Base-by-base conservation (phyloP, 176 grass and related monocot species). In the Carex scoparia region DNA sequence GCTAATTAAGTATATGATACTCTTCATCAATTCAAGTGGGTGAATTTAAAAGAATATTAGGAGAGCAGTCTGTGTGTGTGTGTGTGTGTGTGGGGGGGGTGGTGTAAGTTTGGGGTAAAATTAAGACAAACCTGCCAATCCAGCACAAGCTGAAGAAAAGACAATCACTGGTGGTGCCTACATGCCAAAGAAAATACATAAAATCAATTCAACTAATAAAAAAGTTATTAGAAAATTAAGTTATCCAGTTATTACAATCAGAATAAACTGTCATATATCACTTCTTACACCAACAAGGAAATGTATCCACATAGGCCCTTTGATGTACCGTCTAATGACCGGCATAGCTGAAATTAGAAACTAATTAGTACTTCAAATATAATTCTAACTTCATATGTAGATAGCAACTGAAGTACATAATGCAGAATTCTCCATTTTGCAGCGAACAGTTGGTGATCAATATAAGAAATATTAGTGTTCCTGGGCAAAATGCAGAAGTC, bases 271-370 rank as follows among this genome's bases (percentile, higher is more conserved):
- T 79, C 55, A 62, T 16, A 37, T 35, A 46, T 84, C 4, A 35
- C 18, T 67, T 89, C 95, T 93, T 92, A 98, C 95, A 63, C 93
- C 95, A 94, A 98, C 86, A 92, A 98, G 84, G 75, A 98, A 98
- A 81, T 98, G 95, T 4, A 98, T 72, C 93, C 93, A 98, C 93
- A 98, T 98, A 48, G 95, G 95, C 10, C 91, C 95, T 85, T 91
- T 94, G 68, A 95, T 81, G 65, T 69, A 91, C n/a, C 85, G 85
- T 32, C 77, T 92, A 44, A 98, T 85, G 49, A 95, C 64, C 85
- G 93, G 93, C 95, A 95, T 98, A 84, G 73, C 95, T 98, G 86
- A 85, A 65, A 73, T 23, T n/a, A 67, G 5, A 63, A 66, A 90
- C 15, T 38, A 61, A 69, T 86, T 48, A 90, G 37, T 67, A 82